Evolutionary conservation across 164 flowering plant species (phyloP).

Genomic region (Magnolia sinica): DNA sequence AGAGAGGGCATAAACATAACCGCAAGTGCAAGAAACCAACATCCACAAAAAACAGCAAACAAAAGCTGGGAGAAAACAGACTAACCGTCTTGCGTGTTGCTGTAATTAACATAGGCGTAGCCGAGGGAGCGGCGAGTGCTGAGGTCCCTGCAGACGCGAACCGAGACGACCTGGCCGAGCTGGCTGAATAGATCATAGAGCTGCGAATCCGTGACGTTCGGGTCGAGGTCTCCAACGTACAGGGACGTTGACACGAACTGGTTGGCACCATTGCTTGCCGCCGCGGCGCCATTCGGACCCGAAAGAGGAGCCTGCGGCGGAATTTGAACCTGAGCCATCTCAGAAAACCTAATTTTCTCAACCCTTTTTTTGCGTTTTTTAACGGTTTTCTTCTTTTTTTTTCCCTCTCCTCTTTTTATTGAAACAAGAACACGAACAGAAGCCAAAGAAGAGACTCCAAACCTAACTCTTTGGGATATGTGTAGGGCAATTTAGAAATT

Average conservation of each 20-base stretch:
- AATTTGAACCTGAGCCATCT: conserved; percentile 69
- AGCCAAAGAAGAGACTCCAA: conserved; percentile 1
- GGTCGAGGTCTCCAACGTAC: conserved; percentile 79
- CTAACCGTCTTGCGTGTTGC: conserved; percentile 65
- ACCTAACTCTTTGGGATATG: background rate
- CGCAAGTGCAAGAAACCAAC: no score
- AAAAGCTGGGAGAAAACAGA: background rate
- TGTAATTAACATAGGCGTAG: conserved; percentile 78
- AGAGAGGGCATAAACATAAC: background rate
- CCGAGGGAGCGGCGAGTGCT: conserved; percentile 72
- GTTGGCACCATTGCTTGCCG: conserved; percentile 20
- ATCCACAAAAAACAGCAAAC: background rate
- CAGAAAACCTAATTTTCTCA: conserved; percentile 1
- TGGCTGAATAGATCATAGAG: conserved; percentile 73
- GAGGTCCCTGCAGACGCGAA: conserved; percentile 76
- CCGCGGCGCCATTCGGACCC: conserved; percentile 31
- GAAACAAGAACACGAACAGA: background rate
- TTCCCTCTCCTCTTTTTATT: conserved; percentile 38
- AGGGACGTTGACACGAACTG: conserved; percentile 53
- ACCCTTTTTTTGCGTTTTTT: conserved; percentile 11
- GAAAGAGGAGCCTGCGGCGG: conserved; percentile 32
- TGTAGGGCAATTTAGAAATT: background rate
- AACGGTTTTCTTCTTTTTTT: conserved; percentile 13
- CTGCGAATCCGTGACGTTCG: conserved; percentile 72
- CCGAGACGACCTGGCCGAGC: conserved; percentile 74